These are phyloP conservation scores for Hippophae rhamnoides DNA, from an alignment of 306 rosid species.

Conservation along the genomic window DNA sequence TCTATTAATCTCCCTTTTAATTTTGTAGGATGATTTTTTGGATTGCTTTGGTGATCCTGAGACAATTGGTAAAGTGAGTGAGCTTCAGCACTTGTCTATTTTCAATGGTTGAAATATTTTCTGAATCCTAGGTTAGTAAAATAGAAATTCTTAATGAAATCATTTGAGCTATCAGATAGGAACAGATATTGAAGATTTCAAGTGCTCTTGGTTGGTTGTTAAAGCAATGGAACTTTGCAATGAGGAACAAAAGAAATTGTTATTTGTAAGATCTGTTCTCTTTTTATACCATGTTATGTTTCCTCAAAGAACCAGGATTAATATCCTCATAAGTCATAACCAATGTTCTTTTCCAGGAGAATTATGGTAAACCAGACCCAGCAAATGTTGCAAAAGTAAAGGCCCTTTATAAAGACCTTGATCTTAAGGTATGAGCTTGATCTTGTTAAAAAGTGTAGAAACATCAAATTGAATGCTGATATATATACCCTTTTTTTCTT, in stretches of 20 bases:
- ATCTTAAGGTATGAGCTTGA: conserved; percentile 48
- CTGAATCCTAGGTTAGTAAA: conserved; percentile 1
- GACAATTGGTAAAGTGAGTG: conserved; percentile 68
- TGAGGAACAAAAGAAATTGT: conserved; percentile 59
- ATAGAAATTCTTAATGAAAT: conserved; percentile 13
- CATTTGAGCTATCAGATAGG: conserved; percentile 53
- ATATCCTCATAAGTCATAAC: not conserved
- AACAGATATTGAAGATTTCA: conserved; percentile 88
- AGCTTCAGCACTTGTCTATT: conserved; percentile 1
- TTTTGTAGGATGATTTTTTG: conserved; percentile 74
- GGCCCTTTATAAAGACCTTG: conserved; percentile 54
- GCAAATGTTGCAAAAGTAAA: conserved; percentile 61
- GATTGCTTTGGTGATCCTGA: conserved; percentile 77
- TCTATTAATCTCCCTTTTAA: not conserved
- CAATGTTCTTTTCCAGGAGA: conserved; percentile 39
- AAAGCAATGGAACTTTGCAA: conserved; percentile 74
- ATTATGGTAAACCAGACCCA: conserved; percentile 63
- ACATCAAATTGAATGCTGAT: not conserved
- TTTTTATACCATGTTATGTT: not conserved
- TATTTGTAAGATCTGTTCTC: conserved; percentile 33
- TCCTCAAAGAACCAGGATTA: not conserved
- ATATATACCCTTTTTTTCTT: not conserved
- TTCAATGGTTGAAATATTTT: not conserved
- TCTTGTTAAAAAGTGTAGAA: not conserved
- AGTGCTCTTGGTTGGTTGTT: conserved; percentile 89